These are phyloP conservation scores for Crithidia acanthocephali DNA, from an alignment of 208 protist species.

Conservation along the genomic window DNA sequence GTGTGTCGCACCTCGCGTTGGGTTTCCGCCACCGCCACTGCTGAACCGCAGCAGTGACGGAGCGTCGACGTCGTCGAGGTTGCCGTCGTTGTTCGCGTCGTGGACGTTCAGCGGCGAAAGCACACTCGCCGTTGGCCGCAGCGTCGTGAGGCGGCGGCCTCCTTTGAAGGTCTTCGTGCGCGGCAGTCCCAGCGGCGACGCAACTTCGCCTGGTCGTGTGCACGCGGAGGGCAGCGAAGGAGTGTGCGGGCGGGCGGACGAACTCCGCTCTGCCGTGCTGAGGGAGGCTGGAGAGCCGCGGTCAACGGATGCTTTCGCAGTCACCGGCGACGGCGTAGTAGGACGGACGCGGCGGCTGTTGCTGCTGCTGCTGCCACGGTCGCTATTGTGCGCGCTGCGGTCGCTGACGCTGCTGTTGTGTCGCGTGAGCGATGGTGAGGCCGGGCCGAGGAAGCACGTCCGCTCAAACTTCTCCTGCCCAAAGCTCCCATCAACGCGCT, in stretches of 20 bases:
- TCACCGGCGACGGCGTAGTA: not conserved
- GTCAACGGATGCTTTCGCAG: not conserved
- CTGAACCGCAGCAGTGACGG: not conserved
- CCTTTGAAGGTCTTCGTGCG: slow-evolving; percentile 13
- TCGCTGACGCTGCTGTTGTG: slow-evolving; percentile 4
- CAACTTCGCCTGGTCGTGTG: not conserved
- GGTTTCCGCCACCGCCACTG: not conserved
- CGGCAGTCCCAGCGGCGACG: not conserved
- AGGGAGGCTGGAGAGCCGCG: not conserved
- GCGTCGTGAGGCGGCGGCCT: not conserved
- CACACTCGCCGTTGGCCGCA: not conserved
- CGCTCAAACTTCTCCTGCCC: not conserved
- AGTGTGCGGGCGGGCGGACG: not conserved
- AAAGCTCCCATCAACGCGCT: not conserved
- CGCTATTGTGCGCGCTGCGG: not conserved
- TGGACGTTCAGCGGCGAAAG: not conserved
- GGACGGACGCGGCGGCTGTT: not conserved
- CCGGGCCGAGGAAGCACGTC: slow-evolving; percentile 14
- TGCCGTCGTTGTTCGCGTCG: not conserved
- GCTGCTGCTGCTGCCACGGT: not conserved
- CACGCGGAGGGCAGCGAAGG: not conserved
- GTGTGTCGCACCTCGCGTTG: not conserved
- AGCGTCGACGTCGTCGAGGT: not conserved
- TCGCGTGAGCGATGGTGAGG: not conserved
- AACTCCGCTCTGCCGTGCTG: not conserved